These are phyloP conservation scores for Phialophora verrucosa DNA, from an alignment of 2,329 filamentous ascomycete genomes.

Conservation along the genomic window DNA sequence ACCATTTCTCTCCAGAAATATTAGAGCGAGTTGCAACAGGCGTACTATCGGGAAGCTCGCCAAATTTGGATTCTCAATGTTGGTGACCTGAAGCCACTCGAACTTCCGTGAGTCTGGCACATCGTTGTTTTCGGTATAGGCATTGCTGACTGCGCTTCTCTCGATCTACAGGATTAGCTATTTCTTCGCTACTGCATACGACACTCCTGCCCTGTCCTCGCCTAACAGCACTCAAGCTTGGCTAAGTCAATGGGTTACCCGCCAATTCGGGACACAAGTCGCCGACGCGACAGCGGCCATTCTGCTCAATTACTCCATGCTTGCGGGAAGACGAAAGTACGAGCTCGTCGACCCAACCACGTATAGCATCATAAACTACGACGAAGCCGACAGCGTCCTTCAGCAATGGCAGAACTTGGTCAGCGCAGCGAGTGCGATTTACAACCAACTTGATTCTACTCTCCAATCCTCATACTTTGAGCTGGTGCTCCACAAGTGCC, in stretches of 20 bases:
- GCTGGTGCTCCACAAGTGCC: conserved; percentile 65
- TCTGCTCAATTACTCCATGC: conserved; percentile 62
- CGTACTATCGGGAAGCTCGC: conserved; percentile 63
- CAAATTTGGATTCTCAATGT: conserved; percentile 72
- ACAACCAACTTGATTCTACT: conserved; percentile 58
- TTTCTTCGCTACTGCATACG: conserved; percentile 71
- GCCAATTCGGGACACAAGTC: conserved; percentile 61
- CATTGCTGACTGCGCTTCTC: neutral
- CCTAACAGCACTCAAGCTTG: conserved; percentile 61
- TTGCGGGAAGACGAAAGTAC: conserved; percentile 65
- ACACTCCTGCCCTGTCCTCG: conserved; percentile 63
- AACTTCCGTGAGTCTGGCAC: conserved; percentile 56
- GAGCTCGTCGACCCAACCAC: conserved; percentile 65
- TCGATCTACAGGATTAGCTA: conserved; percentile 57
- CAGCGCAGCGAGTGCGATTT: conserved; percentile 61
- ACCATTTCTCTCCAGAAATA: conserved; percentile 69
- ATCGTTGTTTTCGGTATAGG: neutral
- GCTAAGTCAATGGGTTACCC: conserved; percentile 60
- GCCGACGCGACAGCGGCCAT: conserved; percentile 58
- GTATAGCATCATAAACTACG: conserved; percentile 68
- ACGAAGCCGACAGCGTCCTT: conserved; percentile 65
- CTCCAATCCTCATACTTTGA: conserved; percentile 67
- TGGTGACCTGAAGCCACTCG: conserved; percentile 68
- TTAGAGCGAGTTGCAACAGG: conserved; percentile 68
- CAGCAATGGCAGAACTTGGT: conserved; percentile 62